phyloP scores from a whole-genome alignment of 2,329 filamentous ascomycete genomes.

The Scleromitrula shiraiana region DNA sequence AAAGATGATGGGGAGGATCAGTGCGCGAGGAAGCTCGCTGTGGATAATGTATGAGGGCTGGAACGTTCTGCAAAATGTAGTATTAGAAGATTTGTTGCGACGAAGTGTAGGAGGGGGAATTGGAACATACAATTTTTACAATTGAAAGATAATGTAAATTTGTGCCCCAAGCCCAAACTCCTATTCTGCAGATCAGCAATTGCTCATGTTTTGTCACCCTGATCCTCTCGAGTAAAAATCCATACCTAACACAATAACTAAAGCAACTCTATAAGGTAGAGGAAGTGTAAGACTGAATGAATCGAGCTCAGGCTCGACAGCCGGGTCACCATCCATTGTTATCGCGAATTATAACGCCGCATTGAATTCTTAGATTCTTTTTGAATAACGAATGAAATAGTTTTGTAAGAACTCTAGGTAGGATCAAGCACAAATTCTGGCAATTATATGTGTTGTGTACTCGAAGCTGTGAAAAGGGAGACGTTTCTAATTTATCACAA shows the following conservation, averaged over 20 bases:
- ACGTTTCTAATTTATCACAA: background rate
- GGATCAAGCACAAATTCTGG: background rate
- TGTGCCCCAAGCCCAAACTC: slow-evolving; percentile 89
- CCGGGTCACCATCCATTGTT: slow-evolving; percentile 65
- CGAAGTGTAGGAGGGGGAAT: slow-evolving; percentile 2
- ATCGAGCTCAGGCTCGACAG: slow-evolving; percentile 66
- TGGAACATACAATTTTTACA: slow-evolving; percentile 58
- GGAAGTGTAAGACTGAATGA: slow-evolving; percentile 81
- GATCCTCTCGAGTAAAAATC: background rate
- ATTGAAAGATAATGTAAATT: slow-evolving; percentile 82
- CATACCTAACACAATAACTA: slow-evolving; percentile 77
- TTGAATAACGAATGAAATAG: slow-evolving; percentile 24
- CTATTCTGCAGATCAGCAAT: slow-evolving; percentile 37
- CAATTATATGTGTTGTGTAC: background rate
- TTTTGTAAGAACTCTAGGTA: background rate
- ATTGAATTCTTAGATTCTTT: slow-evolving; percentile 19
- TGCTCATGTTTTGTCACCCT: background rate
- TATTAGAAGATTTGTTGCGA: slow-evolving; percentile 9
- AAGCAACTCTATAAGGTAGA: slow-evolving; percentile 79
- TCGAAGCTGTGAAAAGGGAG: background rate
- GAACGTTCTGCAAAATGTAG: slow-evolving; percentile 55
- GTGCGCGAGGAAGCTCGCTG: slow-evolving; percentile 55
- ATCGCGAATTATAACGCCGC: slow-evolving; percentile 20
- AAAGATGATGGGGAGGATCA: slow-evolving; percentile 68
- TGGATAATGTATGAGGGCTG: slow-evolving; percentile 79